A percentile compares a stretch with the other conserved stretches of the same genome.
phyloP scores from a whole-genome alignment of 1,139 yeast species.

The Magnusiomyces sp. region DNA sequence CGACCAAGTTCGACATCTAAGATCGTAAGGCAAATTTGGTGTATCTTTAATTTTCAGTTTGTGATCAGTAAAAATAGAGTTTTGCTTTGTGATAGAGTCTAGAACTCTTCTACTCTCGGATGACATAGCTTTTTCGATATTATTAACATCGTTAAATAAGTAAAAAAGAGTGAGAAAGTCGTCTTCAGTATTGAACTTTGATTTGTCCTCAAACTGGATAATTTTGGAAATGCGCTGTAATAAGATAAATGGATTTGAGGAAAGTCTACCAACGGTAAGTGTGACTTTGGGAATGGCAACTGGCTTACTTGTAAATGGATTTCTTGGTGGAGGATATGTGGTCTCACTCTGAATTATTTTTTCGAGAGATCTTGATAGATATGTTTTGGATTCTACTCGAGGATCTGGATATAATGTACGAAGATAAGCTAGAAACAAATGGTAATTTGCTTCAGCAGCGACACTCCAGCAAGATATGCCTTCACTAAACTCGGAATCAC shows the following conservation, averaged over 20 bases:
- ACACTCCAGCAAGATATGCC: constrained; percentile 64
- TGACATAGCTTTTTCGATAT: constrained; percentile 57
- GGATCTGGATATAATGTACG: constrained; percentile 47
- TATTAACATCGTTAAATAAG: constrained; percentile 55
- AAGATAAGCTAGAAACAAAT: constrained; percentile 64
- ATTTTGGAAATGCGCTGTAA: constrained; percentile 56
- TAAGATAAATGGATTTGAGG: constrained; percentile 50
- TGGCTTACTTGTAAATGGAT: constrained; percentile 33
- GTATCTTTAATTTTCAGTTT: constrained; percentile 24
- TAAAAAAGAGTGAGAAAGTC: constrained; percentile 70
- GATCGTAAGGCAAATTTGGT: constrained; percentile 31
- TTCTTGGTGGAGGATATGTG: constrained; percentile 28
- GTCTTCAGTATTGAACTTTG: constrained; percentile 63
- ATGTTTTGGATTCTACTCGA: background rate
- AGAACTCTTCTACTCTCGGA: constrained; percentile 66
- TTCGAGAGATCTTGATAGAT: constrained; percentile 16
- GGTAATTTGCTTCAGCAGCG: constrained; percentile 81
- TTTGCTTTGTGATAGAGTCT: constrained; percentile 37
- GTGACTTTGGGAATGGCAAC: constrained; percentile 62
- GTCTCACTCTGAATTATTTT: constrained; percentile 47
- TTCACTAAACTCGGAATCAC: constrained; percentile 44
- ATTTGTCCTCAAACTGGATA: constrained; percentile 61
- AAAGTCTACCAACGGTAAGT: constrained; percentile 52
- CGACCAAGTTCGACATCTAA: constrained; percentile 36
- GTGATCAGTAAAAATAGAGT: constrained; percentile 26